Conservation (phyloP, 352 stramenopile genomes). For the Phytophthora melonis region DNA sequence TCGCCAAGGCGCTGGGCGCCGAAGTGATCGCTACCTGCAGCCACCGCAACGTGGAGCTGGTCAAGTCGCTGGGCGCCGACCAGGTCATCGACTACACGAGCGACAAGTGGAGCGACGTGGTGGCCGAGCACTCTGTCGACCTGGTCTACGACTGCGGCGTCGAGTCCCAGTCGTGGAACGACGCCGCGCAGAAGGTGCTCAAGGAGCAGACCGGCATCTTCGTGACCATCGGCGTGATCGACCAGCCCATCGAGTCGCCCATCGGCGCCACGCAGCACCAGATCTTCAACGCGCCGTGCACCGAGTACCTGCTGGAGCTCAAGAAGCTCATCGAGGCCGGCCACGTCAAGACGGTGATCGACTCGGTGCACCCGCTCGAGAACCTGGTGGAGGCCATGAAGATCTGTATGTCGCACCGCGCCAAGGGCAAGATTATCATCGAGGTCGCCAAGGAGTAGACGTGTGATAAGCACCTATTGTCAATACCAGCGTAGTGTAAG, state of each 20-base stretch:
- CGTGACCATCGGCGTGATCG: conserved; percentile 44
- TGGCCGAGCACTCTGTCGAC: conserved; percentile 13
- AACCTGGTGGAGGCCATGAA: conserved; percentile 58
- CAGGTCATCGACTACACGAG: conserved; percentile 62
- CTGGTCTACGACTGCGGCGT: conserved; percentile 18
- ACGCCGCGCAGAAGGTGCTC: conserved; percentile 45
- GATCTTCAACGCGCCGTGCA: conserved; percentile 28
- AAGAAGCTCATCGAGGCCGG: conserved; percentile 43
- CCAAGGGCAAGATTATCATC: conserved; percentile 75
- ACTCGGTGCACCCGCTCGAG: conserved; percentile 64
- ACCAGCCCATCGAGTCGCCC: conserved; percentile 56
- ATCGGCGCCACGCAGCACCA: conserved; percentile 51
- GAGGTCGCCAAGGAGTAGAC: conserved; percentile 52
- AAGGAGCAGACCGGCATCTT: conserved; percentile 45
- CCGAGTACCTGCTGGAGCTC: conserved; percentile 30
- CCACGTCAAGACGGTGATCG: conserved; percentile 52
- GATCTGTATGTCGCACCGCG: conserved; percentile 59
- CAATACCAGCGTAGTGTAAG: too few relatives aligned
- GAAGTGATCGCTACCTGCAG: conserved; percentile 48
- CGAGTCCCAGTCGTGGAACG: conserved; percentile 43
- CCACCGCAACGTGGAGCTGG: conserved; percentile 49
- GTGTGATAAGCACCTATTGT: too few relatives aligned
- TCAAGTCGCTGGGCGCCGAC: conserved; percentile 58
- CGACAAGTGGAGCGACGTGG: conserved; percentile 52
- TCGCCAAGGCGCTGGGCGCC: conserved; percentile 56